These are phyloP conservation scores for Biscogniauxia mediterranea DNA, from an alignment of 2,329 filamentous ascomycete genomes.

Conservation along the genomic window DNA sequence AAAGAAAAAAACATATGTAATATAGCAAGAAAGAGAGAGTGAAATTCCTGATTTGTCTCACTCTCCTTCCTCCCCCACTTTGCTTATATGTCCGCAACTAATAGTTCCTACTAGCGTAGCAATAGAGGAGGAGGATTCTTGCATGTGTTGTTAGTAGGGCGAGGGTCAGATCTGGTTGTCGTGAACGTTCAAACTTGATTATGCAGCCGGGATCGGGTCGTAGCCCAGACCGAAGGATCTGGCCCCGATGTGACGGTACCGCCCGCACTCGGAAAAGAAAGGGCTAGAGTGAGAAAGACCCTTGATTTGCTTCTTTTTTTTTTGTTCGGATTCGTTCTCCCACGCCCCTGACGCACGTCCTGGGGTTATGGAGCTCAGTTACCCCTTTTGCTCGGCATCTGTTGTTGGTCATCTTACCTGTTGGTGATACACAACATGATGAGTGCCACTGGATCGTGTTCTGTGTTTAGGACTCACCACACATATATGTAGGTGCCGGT, in stretches of 20 bases:
- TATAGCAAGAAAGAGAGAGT: not conserved
- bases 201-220: not conserved
- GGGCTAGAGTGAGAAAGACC: not conserved
- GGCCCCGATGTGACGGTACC: not conserved
- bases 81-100: not conserved
- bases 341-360: not conserved
- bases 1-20: not conserved
- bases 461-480: not conserved
- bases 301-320: not conserved
- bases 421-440: not conserved
- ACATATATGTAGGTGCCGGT: not conserved
- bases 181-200: not conserved
- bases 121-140: not conserved
- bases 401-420: too few relatives aligned
- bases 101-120: not conserved
- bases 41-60: not conserved
- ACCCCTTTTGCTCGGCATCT: not conserved
- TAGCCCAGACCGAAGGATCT: not conserved
- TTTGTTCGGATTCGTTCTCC: not conserved
- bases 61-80: not conserved
- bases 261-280: not conserved
- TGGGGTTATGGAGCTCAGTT: not conserved
- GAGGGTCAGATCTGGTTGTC: not conserved
- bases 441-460: not conserved
- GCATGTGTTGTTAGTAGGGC: not conserved